Base-by-base conservation (phyloP, 208 protist species). In the Acanthamoeba polyphaga region DNA sequence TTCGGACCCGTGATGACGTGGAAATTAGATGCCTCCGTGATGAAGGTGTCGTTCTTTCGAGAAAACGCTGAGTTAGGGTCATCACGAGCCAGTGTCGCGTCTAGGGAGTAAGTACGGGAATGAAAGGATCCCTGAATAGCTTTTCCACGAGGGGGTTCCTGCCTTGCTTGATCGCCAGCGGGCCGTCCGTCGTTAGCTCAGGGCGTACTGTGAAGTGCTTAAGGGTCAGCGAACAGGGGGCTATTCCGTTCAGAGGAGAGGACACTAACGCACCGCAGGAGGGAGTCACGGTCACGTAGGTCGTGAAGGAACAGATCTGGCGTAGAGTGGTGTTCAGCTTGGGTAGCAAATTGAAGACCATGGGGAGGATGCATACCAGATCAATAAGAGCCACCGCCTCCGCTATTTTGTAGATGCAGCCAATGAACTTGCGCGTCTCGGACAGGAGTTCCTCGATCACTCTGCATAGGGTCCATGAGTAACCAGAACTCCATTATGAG, bases 1-100 rank as follows among this genome's bases (percentile, higher is more conserved):
- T 99, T 99, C 15, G 98, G 98, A 13, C 99, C 99, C 29, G 98
- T 98, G 49, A 99, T 60, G 22, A 99, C 82, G 24, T 99, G 95
- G 15, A 99, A 97, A 51, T 96, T 58, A 43, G 94, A 68, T 12
- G 93, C 94, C 60, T 97, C 92, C n/a, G 55, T 95, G 9, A 97
- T 94, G 43, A 95, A 94, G 58, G 95, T 97, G 94, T 97, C 96
- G 95, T 98, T 96, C 62, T 96, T 91, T 32, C 68, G 53, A 80
- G 85, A 85, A 66, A 55, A 95, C 78, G 29, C 46, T 13, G 29
- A 72, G 43, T 24, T 62, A 51, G 13, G 93, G 72, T 32, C 9
- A 24, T 43, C 38, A 43, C 38, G 38, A 43, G 38, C 38, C 38
- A 43, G 3, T 43, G 38, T n/a, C 4, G 93, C 60, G 43, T 49